Evolutionary conservation across 352 stramenopile species (phyloP).

Genomic region (Phytophthora tentaculata): DNA sequence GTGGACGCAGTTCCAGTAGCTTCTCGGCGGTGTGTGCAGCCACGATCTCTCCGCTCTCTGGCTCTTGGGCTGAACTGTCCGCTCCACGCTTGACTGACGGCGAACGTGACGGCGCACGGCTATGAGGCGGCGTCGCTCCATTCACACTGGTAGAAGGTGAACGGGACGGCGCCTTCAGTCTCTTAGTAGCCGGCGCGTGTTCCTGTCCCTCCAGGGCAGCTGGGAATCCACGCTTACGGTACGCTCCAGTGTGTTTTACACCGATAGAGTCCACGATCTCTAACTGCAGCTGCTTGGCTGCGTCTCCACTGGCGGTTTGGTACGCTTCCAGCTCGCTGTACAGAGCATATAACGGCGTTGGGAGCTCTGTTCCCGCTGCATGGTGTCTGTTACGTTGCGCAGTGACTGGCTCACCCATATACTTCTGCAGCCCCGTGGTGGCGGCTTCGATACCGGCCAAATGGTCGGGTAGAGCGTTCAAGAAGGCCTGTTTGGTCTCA

Average conservation of each 20-base stretch:
- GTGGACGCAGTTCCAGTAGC: slow-evolving; percentile 48
- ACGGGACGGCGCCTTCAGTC: slow-evolving; percentile 48
- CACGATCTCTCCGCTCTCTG: slow-evolving; percentile 54
- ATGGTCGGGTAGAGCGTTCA: slow-evolving; percentile 58
- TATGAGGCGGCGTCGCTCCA: slow-evolving; percentile 16
- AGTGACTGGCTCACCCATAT: slow-evolving; percentile 61
- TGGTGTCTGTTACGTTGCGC: slow-evolving; percentile 48
- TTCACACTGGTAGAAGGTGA: slow-evolving; percentile 35
- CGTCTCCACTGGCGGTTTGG: slow-evolving; percentile 52
- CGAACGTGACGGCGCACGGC: slow-evolving; percentile 54
- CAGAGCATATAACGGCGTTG: slow-evolving; percentile 68
- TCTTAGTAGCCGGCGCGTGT: slow-evolving; percentile 32
- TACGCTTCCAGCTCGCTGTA: slow-evolving; percentile 83
- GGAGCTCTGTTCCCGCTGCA: slow-evolving; percentile 48
- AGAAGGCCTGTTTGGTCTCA: slow-evolving; percentile 65
- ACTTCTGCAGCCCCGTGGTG: slow-evolving; percentile 62
- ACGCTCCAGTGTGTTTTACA: slow-evolving; percentile 21
- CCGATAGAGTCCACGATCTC: slow-evolving; percentile 56
- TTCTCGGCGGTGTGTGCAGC: slow-evolving; percentile 48
- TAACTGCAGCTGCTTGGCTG: slow-evolving; percentile 52
- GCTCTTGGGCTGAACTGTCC: slow-evolving; percentile 14
- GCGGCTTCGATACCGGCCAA: slow-evolving; percentile 63
- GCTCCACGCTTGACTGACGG: slow-evolving; percentile 46
- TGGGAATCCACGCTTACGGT: slow-evolving; percentile 46
- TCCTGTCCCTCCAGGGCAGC: slow-evolving; percentile 38